A percentile compares a stretch with the other conserved stretches of the same genome.
Evolutionary conservation across 1,284 basidiomycete species (phyloP).

Genomic region (Melanopsichium pennsylvanicum): DNA sequence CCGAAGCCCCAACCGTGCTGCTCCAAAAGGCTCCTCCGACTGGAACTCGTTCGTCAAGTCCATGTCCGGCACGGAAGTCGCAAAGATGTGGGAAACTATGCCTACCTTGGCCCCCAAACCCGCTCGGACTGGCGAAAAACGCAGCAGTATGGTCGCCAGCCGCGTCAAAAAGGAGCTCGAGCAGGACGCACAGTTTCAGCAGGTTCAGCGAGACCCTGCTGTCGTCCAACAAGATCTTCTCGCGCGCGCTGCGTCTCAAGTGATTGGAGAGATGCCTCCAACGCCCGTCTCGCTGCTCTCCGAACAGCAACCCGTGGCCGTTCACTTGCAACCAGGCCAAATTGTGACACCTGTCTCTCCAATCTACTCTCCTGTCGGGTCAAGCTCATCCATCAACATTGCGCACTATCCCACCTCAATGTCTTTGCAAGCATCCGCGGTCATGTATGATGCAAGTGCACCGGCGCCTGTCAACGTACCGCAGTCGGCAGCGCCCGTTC

Average conservation of each 20-base stretch:
- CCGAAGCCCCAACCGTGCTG: constrained; percentile 8
- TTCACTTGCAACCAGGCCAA: constrained; percentile 36
- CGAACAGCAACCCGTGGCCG: constrained; percentile 9
- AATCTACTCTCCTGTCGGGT: constrained; percentile 34
- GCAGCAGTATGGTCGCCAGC: constrained; percentile 46
- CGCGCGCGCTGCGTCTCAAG: constrained; percentile 51
- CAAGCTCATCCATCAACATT: constrained; percentile 27
- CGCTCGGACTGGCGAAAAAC: constrained; percentile 15
- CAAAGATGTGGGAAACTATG: constrained; percentile 52
- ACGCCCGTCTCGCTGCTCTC: constrained; percentile 21
- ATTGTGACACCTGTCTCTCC: constrained; percentile 32
- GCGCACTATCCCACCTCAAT: constrained; percentile 20
- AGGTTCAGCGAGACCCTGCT: constrained; percentile 44
- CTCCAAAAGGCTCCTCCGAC: constrained; percentile 34
- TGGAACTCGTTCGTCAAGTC: constrained; percentile 57
- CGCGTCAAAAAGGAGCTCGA: constrained; percentile 55
- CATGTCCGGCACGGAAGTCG: constrained; percentile 54
- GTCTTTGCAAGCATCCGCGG: constrained; percentile 17
- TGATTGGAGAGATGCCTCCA: constrained; percentile 48
- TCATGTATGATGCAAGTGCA: constrained; percentile 11
- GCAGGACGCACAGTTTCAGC: constrained; percentile 55
- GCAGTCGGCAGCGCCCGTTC: constrained; percentile 7
- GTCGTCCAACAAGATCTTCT: constrained; percentile 49
- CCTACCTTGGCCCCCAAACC: constrained; percentile 30
- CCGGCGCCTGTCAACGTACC: constrained; percentile 8